phyloP scores from a whole-genome alignment of 2,329 filamentous ascomycete genomes.

The Hansfordia pulvinata region DNA sequence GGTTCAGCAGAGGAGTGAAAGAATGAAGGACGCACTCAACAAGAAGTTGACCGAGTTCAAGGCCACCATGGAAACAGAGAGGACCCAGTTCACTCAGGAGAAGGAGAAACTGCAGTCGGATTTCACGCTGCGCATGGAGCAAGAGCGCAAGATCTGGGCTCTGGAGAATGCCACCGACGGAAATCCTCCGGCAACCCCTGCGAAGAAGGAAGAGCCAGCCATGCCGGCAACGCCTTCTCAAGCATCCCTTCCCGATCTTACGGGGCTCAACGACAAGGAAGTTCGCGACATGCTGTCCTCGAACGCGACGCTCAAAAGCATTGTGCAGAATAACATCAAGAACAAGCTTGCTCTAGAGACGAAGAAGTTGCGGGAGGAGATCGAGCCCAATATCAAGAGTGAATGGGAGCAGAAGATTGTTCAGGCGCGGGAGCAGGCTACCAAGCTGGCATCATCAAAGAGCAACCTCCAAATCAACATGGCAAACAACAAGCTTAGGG shows the following conservation, averaged over 20 bases:
- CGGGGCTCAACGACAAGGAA: conserved; percentile 37
- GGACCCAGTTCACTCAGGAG: conserved; percentile 24
- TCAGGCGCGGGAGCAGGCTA: conserved; percentile 46
- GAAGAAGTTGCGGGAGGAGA: conserved; percentile 43
- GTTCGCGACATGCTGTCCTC: conserved; percentile 42
- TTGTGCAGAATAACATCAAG: conserved; percentile 49
- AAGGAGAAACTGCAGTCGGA: conserved; percentile 37
- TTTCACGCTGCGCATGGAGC: conserved; percentile 38
- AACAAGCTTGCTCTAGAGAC: conserved; percentile 56
- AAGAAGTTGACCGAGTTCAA: conserved; percentile 58
- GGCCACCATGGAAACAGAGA: conserved; percentile 32
- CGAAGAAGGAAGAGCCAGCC: conserved; percentile 20
- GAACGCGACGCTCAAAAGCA: conserved; percentile 42
- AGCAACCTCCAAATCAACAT: conserved; percentile 64
- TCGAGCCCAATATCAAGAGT: conserved; percentile 28
- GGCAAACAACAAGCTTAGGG: conserved; percentile 54
- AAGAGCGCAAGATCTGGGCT: conserved; percentile 48
- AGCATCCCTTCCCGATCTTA: conserved; percentile 28
- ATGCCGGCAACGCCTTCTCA: conserved; percentile 18
- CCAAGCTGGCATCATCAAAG: conserved; percentile 64
- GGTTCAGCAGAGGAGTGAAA: conserved; percentile 52
- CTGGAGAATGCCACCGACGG: conserved; percentile 16
- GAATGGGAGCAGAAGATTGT: conserved; percentile 39
- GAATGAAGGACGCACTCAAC: conserved; percentile 55
- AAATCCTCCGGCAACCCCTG: conserved; percentile 21